A percentile compares a stretch with the other conserved stretches of the same genome.
These are phyloP conservation scores for Puccinia hordei DNA, from an alignment of 1,284 basidiomycete species.

Conservation along the genomic window DNA sequence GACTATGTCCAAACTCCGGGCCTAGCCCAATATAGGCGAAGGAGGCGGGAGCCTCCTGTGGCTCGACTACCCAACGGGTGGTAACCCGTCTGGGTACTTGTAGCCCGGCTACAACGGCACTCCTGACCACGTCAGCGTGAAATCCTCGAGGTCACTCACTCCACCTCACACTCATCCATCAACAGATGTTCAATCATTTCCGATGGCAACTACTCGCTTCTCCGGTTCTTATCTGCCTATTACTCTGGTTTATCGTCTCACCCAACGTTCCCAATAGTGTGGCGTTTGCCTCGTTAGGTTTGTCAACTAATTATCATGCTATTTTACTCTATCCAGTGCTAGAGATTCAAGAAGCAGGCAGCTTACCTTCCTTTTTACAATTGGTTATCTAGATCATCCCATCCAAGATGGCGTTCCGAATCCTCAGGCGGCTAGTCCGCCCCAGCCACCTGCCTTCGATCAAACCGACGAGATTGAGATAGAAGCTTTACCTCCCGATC, in stretches of 20 bases:
- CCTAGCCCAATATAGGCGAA: too few relatives aligned
- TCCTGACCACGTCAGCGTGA: too few relatives aligned
- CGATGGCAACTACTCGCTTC: neutral
- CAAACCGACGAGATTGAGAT: slow-evolving; percentile 23
- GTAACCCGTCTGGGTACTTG: too few relatives aligned
- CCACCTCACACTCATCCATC: neutral
- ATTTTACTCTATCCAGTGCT: too few relatives aligned
- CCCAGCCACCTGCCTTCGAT: slow-evolving; percentile 32
- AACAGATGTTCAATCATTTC: slow-evolving; percentile 7
- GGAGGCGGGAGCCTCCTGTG: too few relatives aligned
- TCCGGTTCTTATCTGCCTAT: neutral
- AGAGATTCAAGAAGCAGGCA: neutral
- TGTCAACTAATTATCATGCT: neutral
- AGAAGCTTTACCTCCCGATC: slow-evolving; percentile 17
- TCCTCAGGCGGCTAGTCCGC: slow-evolving; percentile 44
- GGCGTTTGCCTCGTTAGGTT: neutral
- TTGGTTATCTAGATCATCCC: neutral
- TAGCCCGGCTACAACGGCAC: too few relatives aligned
- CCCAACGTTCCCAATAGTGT: neutral
- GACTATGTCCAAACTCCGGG: too few relatives aligned
- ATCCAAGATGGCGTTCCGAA: slow-evolving; percentile 24
- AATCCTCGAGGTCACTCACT: neutral
- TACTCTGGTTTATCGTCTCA: slow-evolving; percentile 21
- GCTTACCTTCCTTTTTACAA: neutral
- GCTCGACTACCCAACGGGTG: too few relatives aligned